A percentile compares a stretch with the other conserved stretches of the same genome.
phyloP scores from a whole-genome alignment of 352 stramenopile genomes.

The Phytopythium sindhum region DNA sequence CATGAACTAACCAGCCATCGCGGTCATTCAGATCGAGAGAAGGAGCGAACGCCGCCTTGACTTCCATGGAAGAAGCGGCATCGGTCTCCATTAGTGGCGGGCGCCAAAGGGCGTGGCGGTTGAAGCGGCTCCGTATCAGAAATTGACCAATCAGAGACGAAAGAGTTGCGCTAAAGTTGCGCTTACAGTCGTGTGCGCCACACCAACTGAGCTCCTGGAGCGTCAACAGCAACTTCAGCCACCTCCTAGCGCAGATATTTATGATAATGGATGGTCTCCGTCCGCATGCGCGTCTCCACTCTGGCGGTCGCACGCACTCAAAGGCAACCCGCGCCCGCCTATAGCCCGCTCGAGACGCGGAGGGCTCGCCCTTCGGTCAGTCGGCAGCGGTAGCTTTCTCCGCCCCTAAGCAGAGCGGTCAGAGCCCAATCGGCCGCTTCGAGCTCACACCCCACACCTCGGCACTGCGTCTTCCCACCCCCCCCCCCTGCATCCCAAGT shows the following conservation, averaged over 20 bases:
- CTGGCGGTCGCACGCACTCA: background rate
- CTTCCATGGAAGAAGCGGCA: background rate
- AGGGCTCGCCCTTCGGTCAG: background rate
- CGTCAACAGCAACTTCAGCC: constrained; percentile 1
- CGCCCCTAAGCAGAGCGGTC: background rate
- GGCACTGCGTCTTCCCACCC: no score
- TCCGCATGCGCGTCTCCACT: background rate
- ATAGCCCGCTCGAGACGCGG: no score
- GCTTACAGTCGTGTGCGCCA: background rate
- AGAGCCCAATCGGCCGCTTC: constrained; percentile 5
- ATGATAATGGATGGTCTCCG: background rate
- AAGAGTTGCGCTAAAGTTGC: constrained; percentile 7
- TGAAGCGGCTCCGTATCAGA: background rate
- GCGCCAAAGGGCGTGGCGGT: background rate
- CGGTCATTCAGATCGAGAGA: no score
- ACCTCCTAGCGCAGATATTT: no score
- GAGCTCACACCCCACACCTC: no score
- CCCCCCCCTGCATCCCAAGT: background rate
- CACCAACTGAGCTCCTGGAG: background rate
- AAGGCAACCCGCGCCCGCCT: no score
- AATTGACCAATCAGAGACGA: background rate
- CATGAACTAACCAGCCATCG: no score
- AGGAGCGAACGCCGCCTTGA: no score
- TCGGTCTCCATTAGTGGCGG: no score
- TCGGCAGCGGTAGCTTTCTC: no score